Base-by-base conservation (phyloP, 225 moss, liverwort and hornwort species). In the Pseudoscleropodium purum region DNA sequence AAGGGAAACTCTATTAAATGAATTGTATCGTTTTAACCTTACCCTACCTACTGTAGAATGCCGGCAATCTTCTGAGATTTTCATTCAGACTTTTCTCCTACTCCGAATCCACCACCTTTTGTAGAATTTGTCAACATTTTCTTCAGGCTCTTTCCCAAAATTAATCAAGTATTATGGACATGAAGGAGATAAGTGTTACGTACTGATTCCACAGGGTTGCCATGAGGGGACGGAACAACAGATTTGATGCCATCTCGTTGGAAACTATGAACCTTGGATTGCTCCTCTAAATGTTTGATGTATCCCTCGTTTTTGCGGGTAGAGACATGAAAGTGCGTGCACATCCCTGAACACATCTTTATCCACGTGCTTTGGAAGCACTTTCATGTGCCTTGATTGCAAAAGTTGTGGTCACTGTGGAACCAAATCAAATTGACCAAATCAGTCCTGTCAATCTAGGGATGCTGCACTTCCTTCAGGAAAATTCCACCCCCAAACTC, bases 341-440 rank as follows among this genome's bases (percentile, higher is more conserved):
- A 91, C 91, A 73, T 88, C 36, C 85, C 82, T 5, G 89, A 93
- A 79, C 93, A 93, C 91, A 93, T 93, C 63, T 43, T 54, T 41
- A 11, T 52, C 19, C 54, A 51, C 43, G 54, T 43, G 75, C n/a
- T 75, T 75, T 9, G 57, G 39, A 24, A 74, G 12, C 31, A 43
- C 88, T 74, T 84, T 69, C 81, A 72, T 15, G 49, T 65, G 67
- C 57, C 47, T 82, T 5, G 65, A 41, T 84, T 61, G 24, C 65
- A 43, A 21, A n/a, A 69, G 70, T 63, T 70, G 60, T 19, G 62
- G 45, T 63, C n/a, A 52, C 18, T 20, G 19, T 4, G 16, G 34
- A 41, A 13, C 21, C 13, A 73, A 47, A 47, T 33, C 0, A 7
- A 15, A 36, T 34, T 27, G 63, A 54, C 21, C 20, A 17, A 27